phyloP scores from a whole-genome alignment of 768 basidiomycete species.

The Kwoniella sp. region DNA sequence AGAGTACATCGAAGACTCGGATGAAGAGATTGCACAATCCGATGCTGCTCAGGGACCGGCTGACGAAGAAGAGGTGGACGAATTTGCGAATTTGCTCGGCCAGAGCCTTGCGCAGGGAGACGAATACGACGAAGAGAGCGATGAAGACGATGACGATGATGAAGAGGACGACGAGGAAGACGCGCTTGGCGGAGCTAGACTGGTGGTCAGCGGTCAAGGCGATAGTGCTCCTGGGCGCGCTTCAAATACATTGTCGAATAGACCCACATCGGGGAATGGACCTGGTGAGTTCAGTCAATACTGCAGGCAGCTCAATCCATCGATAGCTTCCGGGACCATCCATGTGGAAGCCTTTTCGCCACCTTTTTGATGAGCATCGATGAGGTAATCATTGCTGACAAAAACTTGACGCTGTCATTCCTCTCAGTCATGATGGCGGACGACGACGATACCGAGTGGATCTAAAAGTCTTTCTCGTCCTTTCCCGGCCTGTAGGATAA shows the following conservation, averaged over 20 bases:
- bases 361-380: too few species aligned
- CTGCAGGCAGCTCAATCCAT: neutral
- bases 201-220: conserved; percentile 21
- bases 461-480: neutral
- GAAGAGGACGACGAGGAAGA: conserved; percentile 39
- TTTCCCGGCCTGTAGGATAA: too few species aligned
- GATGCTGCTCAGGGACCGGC: conserved; percentile 18
- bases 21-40: conserved; percentile 32
- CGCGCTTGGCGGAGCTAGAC: conserved; percentile 35
- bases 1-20: conserved; percentile 49
- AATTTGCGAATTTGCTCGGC: conserved; percentile 46
- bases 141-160: conserved; percentile 26
- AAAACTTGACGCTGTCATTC: too few species aligned
- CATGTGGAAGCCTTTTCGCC: too few species aligned
- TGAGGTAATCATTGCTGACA: too few species aligned
- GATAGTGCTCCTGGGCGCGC: neutral
- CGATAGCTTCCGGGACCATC: too few species aligned
- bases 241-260: neutral
- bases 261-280: neutral
- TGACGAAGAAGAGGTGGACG: conserved; percentile 39
- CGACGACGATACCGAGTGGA: conserved; percentile 3
- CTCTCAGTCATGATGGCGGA: conserved; percentile 5
- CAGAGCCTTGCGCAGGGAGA: conserved; percentile 38
- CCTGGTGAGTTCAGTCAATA: neutral
- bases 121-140: conserved; percentile 9